Evolutionary conservation across 2,329 filamentous ascomycete species (phyloP).

Genomic region (Hypoxylon sp.): DNA sequence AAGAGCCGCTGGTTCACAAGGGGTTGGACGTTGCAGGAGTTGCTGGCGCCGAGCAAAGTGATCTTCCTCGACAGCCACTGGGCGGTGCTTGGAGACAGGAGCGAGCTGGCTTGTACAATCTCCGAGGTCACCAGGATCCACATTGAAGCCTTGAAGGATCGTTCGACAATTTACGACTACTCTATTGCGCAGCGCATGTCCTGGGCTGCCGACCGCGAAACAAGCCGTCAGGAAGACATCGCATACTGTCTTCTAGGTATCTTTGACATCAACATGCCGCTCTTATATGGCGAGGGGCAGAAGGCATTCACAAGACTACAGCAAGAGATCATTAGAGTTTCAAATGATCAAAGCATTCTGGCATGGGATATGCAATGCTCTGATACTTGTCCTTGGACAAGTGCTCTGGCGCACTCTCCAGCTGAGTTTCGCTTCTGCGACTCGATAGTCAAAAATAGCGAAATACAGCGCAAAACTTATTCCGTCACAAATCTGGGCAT

Average conservation of each 20-base stretch:
- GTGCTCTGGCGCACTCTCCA: constrained; percentile 37
- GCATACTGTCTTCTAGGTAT: constrained; percentile 60
- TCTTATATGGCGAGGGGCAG: constrained; percentile 57
- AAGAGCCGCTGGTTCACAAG: constrained; percentile 47
- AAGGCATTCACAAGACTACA: constrained; percentile 53
- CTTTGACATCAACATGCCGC: constrained; percentile 59
- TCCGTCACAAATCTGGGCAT: constrained; percentile 42
- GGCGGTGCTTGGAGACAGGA: constrained; percentile 29
- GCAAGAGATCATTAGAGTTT: constrained; percentile 52
- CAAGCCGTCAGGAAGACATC: constrained; percentile 55
- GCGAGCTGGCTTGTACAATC: constrained; percentile 24
- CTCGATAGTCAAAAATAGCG: constrained; percentile 32
- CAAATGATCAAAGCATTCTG: constrained; percentile 50
- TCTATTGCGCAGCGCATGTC: constrained; percentile 56
- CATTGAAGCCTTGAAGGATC: constrained; percentile 35
- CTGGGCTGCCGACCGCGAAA: constrained; percentile 54
- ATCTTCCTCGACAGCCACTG: constrained; percentile 45
- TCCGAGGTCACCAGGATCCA: constrained; percentile 41
- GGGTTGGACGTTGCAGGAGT: constrained; percentile 46
- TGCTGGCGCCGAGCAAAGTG: constrained; percentile 40
- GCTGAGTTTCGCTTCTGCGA: constrained; percentile 35
- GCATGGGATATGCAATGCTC: constrained; percentile 42
- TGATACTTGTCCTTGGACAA: not conserved
- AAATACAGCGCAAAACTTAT: not conserved
- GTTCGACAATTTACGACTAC: constrained; percentile 33